Evolutionary conservation across 2,329 filamentous ascomycete species (phyloP).

Genomic region (Cytospora chrysosperma): DNA sequence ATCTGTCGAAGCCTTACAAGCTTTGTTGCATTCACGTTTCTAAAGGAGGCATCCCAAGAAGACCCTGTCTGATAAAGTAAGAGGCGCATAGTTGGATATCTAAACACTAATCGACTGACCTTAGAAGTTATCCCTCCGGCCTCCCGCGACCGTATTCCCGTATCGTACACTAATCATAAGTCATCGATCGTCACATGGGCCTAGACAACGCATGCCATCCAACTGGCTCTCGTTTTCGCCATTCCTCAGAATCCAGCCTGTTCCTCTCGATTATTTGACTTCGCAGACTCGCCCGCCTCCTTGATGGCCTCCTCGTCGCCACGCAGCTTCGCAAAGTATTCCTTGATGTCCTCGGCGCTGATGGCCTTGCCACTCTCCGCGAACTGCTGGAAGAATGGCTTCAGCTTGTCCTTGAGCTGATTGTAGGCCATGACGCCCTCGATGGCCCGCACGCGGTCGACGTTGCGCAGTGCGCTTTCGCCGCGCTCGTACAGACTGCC

Average conservation of each 20-base stretch:
- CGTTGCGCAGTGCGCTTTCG: conserved; percentile 85
- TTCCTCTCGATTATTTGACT: conserved; percentile 45
- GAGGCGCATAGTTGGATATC: not conserved
- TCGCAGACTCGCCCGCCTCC: conserved; percentile 57
- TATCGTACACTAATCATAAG: conserved; percentile 20
- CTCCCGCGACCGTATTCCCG: not conserved
- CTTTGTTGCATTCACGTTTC: no score
- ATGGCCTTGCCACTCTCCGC: conserved; percentile 87
- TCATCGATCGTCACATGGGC: conserved; percentile 14
- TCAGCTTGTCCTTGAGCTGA: conserved; percentile 92
- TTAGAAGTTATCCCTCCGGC: not conserved
- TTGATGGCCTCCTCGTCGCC: conserved; percentile 78
- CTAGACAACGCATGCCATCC: not conserved
- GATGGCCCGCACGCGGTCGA: conserved; percentile 90
- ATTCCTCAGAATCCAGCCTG: conserved; percentile 52
- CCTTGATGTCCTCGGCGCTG: conserved; percentile 92
- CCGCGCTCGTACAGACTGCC: conserved; percentile 86
- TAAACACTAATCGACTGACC: not conserved
- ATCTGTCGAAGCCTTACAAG: not conserved
- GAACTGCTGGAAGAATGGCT: conserved; percentile 89
- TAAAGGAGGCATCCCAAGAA: not conserved
- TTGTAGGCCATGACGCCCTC: conserved; percentile 99
- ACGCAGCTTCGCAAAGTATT: conserved; percentile 89
- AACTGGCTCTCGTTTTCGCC: not conserved
- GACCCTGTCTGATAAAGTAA: not conserved